Conservation (phyloP, 1,139 yeast genomes). For the Debaryomyces fabryi region DNA sequence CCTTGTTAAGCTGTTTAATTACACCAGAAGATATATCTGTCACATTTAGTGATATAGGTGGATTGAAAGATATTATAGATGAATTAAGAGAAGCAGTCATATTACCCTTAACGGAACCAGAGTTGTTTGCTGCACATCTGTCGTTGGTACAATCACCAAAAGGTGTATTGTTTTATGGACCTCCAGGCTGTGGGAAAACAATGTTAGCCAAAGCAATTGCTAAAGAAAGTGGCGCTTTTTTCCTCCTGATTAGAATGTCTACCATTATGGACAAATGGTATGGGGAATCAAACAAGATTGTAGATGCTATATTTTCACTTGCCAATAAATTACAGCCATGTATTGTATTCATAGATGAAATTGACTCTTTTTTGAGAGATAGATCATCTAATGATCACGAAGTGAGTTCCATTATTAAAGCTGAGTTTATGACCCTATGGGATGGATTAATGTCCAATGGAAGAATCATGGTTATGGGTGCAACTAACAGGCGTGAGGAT, state of each 20-base stretch:
- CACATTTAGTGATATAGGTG: conserved; percentile 83
- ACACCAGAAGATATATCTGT: conserved; percentile 82
- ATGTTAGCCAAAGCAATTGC: conserved; percentile 97
- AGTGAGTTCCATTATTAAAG: conserved; percentile 92
- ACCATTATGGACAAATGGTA: conserved; percentile 98
- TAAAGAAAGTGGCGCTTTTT: conserved; percentile 88
- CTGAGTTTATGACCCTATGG: conserved; percentile 98
- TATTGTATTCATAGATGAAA: conserved; percentile 93
- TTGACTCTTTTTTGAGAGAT: conserved; percentile 90
- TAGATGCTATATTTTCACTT: conserved; percentile 88
- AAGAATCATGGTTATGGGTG: conserved; percentile 86
- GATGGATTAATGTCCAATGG: conserved; percentile 86
- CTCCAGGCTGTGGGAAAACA: conserved; percentile 98
- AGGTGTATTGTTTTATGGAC: conserved; percentile 91
- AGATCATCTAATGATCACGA: conserved; percentile 88
- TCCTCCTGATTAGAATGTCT: conserved; percentile 90
- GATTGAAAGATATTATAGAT: conserved; percentile 76
- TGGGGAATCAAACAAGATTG: conserved; percentile 93
- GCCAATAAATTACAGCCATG: conserved; percentile 93
- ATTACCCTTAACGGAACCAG: conserved; percentile 81
- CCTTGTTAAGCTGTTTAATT: conserved; percentile 74
- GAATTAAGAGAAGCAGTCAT: conserved; percentile 87
- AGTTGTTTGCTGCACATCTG: conserved; percentile 62
- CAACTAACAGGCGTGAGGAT: conserved; percentile 90
- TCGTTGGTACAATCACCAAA: conserved; percentile 83